Base-by-base conservation (phyloP, 768 basidiomycete genomes). In the Steccherinum ochraceum region DNA sequence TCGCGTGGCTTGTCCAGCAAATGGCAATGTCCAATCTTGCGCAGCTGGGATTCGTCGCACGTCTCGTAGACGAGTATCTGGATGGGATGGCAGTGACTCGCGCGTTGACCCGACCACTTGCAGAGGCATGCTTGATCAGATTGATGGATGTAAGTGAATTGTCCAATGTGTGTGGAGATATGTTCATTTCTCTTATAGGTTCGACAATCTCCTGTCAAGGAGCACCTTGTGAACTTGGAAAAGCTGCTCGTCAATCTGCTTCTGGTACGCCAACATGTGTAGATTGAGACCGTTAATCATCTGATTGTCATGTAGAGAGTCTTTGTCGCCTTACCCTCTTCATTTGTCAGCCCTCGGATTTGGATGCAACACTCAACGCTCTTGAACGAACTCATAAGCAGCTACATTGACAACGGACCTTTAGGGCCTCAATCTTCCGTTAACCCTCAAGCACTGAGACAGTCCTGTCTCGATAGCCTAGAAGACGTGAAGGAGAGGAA, bases 61-160 rank as follows among this genome's bases (percentile, higher is more conserved):
- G 84, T 46, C 68, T 93, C n/a, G 80, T 77, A 4, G 86, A 92
- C 57, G 89, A 91, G 63, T 92, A 91, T 63, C 66, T 89, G 3
- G 80, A 82, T 42, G 86, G 81, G 19, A 78, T 92, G 64, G 64
- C 84, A 12, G 67, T 67, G 13, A 83, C 75, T 57, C 79, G 88
- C n/a, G 79, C 86, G 0, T 70, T 92, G 46, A 72, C 83, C 12
- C 77, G 75, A 24, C 86, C 83, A 2, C 79, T 92, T 53, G 74
- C 79, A 0, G 86, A 89, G n/a, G 81, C 83, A 3, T 89, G 81
- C 54, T 61, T 90, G 25, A 63, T 63, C 40, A 87, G 84, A 63
- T 64, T 89, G 26, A 67, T 72, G 3, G 89, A 92, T 76, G 89
- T 83, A 55, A 40, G 48, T 48, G 7, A 19, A 43, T 11, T 5